These are phyloP conservation scores for Plasmodium inui DNA, from an alignment of 169 alveolate genomes.

Conservation along the genomic window DNA sequence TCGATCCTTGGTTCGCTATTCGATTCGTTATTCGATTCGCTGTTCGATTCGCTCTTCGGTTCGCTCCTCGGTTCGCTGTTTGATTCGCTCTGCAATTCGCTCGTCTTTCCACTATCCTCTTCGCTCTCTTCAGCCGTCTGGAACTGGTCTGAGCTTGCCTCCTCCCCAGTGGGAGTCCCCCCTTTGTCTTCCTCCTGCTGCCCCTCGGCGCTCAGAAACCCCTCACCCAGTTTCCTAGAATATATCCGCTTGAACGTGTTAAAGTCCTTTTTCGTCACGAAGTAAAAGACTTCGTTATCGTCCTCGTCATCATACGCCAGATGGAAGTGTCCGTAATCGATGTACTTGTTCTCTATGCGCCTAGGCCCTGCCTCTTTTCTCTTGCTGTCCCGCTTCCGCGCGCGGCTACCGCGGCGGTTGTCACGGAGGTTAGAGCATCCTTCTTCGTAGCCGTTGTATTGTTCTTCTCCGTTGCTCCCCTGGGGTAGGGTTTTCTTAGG, in stretches of 20 bases:
- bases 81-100: background rate
- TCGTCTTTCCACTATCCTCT: background rate
- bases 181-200: background rate
- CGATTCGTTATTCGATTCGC: background rate
- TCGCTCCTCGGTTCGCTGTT: background rate
- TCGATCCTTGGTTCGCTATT: background rate
- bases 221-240: background rate
- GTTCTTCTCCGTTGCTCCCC: background rate
- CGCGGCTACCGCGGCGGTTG: background rate
- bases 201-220: background rate
- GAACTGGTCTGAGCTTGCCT: background rate
- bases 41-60: too few relatives aligned
- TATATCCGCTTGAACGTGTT: background rate
- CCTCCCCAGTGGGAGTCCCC: background rate
- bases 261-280: slow-evolving; percentile 29
- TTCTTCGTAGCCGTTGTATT: background rate
- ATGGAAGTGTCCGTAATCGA: slow-evolving; percentile 35
- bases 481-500: background rate
- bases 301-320: slow-evolving; percentile 34
- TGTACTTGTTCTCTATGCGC: slow-evolving; percentile 27
- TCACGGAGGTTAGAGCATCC: background rate
- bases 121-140: slow-evolving; percentile 12
- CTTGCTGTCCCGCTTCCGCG: background rate
- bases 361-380: background rate
- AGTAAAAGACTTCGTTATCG: slow-evolving; percentile 25